These are phyloP conservation scores for Grosmannia penicillata DNA, from an alignment of 2,329 filamentous ascomycete species.

Conservation along the genomic window DNA sequence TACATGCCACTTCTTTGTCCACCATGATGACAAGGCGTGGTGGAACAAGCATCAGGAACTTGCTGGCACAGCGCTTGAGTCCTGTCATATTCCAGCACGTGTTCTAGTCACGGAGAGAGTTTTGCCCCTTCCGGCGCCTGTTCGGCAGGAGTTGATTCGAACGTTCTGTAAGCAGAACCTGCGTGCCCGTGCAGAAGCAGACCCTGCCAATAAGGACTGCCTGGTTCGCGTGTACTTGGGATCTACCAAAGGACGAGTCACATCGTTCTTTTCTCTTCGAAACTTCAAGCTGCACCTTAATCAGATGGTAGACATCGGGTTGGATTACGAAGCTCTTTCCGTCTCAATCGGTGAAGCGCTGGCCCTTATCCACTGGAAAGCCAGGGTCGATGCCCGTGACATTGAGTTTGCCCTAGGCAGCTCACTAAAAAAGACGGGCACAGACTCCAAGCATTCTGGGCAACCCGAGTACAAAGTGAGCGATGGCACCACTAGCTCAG, in stretches of 20 bases:
- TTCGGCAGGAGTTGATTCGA: conserved; percentile 11
- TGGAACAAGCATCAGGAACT: conserved; percentile 1
- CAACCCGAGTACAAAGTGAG: neutral
- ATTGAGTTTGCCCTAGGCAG: conserved; percentile 1
- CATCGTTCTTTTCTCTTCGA: conserved; percentile 1
- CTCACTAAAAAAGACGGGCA: neutral
- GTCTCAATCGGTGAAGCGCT: neutral
- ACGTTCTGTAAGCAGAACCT: conserved; percentile 10
- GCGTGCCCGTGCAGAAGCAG: neutral
- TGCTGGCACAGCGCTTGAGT: neutral
- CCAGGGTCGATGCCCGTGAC: conserved; percentile 1
- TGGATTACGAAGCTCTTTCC: neutral
- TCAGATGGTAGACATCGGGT: conserved; percentile 1
- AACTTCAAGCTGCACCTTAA: conserved; percentile 4
- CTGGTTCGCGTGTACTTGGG: conserved; percentile 10
- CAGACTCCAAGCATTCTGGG: neutral
- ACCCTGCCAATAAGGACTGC: conserved; percentile 10
- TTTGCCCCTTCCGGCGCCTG: conserved; percentile 10
- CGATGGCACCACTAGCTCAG: neutral
- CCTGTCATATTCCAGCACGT: conserved; percentile 8
- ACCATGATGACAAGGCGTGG: neutral
- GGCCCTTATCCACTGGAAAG: conserved; percentile 2
- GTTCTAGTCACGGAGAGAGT: conserved; percentile 12
- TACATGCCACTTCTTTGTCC: conserved; percentile 3
- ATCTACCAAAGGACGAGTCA: conserved; percentile 1